These are phyloP conservation scores for Musa acuminata DNA, from an alignment of 176 grass and related monocot genomes.

Conservation along the genomic window DNA sequence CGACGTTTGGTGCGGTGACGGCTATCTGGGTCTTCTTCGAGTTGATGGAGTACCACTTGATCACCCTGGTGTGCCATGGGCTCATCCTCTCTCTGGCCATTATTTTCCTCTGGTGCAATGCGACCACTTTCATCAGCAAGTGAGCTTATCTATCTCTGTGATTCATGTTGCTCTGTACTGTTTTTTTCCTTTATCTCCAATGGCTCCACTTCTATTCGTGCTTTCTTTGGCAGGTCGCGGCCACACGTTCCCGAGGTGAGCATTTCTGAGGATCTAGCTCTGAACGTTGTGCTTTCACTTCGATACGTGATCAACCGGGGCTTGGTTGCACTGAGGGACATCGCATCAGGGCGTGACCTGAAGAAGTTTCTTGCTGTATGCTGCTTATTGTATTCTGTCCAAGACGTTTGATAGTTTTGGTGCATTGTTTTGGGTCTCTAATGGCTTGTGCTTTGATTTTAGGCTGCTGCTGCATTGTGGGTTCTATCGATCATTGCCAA, in stretches of 20 bases:
- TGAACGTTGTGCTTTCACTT: conserved; percentile 29
- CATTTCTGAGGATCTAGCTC: conserved; percentile 61
- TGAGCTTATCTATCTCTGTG: conserved; percentile 12
- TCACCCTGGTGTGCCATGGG: conserved; percentile 48
- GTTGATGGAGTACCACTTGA: conserved; percentile 52
- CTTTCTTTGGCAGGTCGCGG: conserved; percentile 29
- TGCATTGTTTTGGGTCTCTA: not conserved
- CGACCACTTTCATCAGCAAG: conserved; percentile 55
- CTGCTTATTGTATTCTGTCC: not conserved
- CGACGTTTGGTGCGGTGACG: conserved; percentile 46
- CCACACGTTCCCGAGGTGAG: conserved; percentile 50
- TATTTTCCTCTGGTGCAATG: conserved; percentile 63
- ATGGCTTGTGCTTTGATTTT: not conserved
- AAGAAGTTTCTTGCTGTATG: conserved; percentile 62
- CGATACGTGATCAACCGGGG: conserved; percentile 54
- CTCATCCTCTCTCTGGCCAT: conserved; percentile 36
- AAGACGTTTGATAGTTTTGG: not conserved
- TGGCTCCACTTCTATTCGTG: not conserved
- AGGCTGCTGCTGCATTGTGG: conserved; percentile 57
- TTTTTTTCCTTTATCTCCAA: not conserved
- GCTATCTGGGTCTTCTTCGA: conserved; percentile 65
- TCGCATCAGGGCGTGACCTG: conserved; percentile 46
- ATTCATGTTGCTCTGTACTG: no score
- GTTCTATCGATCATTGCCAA: conserved; percentile 58
- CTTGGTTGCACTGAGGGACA: conserved; percentile 34